A percentile compares a stretch with the other conserved stretches of the same genome.
phyloP scores from a whole-genome alignment of 352 stramenopile genomes.

The Elongisporangium prolatum region DNA sequence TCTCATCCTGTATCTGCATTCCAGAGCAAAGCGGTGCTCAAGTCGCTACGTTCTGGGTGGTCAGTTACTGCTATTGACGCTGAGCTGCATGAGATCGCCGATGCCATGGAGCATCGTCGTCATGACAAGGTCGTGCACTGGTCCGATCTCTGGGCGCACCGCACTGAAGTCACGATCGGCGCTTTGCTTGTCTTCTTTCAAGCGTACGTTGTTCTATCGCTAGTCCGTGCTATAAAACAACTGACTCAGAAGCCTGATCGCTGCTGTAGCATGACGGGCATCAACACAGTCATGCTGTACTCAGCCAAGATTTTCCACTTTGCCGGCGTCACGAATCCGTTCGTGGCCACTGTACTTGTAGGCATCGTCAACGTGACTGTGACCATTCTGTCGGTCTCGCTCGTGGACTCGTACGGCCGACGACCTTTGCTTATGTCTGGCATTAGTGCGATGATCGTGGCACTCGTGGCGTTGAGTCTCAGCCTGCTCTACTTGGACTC shows the following conservation, averaged over 20 bases:
- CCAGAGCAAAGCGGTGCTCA: conserved; percentile 22
- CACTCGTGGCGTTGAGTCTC: conserved; percentile 60
- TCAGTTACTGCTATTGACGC: conserved; percentile 41
- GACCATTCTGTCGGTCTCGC: conserved; percentile 69
- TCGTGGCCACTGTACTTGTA: conserved; percentile 76
- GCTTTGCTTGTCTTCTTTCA: conserved; percentile 78
- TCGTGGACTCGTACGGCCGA: conserved; percentile 75
- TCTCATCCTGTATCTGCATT: background rate
- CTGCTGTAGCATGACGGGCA: conserved; percentile 68
- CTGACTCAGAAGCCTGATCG: conserved; percentile 1
- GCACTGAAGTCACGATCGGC: conserved; percentile 48
- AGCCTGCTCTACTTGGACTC: conserved; percentile 57
- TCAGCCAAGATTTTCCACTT: conserved; percentile 90
- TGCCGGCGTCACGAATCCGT: conserved; percentile 81
- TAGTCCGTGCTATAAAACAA: too few species aligned
- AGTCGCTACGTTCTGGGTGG: conserved; percentile 32
- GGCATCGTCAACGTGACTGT: conserved; percentile 68
- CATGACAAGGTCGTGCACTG: conserved; percentile 36
- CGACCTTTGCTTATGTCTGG: conserved; percentile 69
- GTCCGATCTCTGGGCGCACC: conserved; percentile 53
- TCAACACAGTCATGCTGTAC: conserved; percentile 92
- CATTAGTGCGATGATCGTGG: conserved; percentile 67
- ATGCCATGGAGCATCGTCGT: conserved; percentile 53
- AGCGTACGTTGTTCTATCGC: conserved; percentile 26
- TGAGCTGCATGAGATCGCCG: conserved; percentile 57